A percentile compares a stretch with the other conserved stretches of the same genome.
Conservation (phyloP, 305 asterid genomes). For the Plantago coronopus region DNA sequence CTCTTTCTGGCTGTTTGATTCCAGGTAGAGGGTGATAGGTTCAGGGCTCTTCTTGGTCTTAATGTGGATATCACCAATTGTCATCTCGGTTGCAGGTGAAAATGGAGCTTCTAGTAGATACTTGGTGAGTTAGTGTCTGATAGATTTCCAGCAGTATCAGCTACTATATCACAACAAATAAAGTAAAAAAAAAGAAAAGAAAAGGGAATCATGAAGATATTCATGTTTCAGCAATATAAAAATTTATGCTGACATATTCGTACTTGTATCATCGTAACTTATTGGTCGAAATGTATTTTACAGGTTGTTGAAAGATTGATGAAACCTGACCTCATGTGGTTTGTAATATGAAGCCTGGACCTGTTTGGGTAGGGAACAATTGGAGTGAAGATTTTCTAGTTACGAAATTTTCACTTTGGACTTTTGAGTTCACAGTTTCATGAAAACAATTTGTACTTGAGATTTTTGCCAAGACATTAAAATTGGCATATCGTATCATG, state of each 20-base stretch:
- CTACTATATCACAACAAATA: background rate
- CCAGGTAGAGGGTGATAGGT: background rate
- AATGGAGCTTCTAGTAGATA: conserved; percentile 21
- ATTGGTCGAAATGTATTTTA: background rate
- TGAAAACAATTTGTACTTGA: background rate
- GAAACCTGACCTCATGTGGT: background rate
- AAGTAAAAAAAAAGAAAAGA: too few relatives aligned
- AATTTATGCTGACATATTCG: background rate
- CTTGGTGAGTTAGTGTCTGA: conserved; percentile 21
- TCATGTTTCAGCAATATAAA: too few relatives aligned
- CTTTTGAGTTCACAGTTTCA: background rate
- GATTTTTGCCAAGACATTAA: background rate
- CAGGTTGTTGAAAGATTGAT: background rate
- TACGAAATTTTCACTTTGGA: background rate
- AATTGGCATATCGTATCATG: too few relatives aligned
- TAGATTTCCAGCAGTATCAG: background rate
- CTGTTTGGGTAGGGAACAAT: background rate
- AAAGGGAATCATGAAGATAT: too few relatives aligned
- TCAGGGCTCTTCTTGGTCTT: background rate
- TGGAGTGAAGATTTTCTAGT: background rate
- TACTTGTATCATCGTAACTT: background rate
- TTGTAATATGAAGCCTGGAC: background rate
- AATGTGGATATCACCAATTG: background rate
- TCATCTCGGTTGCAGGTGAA: conserved; percentile 26
- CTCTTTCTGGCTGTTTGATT: background rate